Evolutionary conservation across 2,329 filamentous ascomycete species (phyloP), one percentile per base, ranked within the genome.

Genomic region (Trichoderma asperellum): DNA sequence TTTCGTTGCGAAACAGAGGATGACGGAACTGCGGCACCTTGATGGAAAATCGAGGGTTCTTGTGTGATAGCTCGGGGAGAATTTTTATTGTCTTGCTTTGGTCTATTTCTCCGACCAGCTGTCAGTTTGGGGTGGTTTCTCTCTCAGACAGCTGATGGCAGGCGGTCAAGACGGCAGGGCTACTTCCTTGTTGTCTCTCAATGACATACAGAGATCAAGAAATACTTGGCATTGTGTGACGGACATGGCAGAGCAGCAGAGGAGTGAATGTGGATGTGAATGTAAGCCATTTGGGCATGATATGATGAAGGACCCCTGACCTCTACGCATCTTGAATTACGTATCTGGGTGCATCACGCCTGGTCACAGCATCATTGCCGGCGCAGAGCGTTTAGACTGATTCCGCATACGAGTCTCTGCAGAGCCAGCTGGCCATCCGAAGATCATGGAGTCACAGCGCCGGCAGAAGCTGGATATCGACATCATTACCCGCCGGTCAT

Each of bases 91-190:
- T 65, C 43, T 52, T 55, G 24, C 37, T 61, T 29, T 65, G 35
- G 24, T 59, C 37, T 11, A n/a, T 49, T 49, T 67, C 55, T 37
- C 52, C 62, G 62, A 16, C 40, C 63, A 67, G 63, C 68, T 70
- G 32, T 56, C 57, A 66, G 47, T 24, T 24, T 53, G 37, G 55
- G 32, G 14, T 18, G 55, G 7, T 34, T 34, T n/a, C 29, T 74
- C 72, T 75, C 73, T 73, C 56, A 77, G 77, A 77, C 76, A 77
- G 71, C 65, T 67, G 63, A 67, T 52, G 55, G 63, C 63, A 67
- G 63, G 63, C 63, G 70, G 55, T 69, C 43, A 35, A 73, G 72
- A 70, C 69, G 34, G 52, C 71, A 71, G 74, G 72, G 71, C 70
- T 75, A 67, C 73, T 74, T 74, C 56, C 66, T 70, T 71, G 62